Base-by-base conservation (phyloP, 345 rosid genomes). In the Rhodomyrtus tomentosa region DNA sequence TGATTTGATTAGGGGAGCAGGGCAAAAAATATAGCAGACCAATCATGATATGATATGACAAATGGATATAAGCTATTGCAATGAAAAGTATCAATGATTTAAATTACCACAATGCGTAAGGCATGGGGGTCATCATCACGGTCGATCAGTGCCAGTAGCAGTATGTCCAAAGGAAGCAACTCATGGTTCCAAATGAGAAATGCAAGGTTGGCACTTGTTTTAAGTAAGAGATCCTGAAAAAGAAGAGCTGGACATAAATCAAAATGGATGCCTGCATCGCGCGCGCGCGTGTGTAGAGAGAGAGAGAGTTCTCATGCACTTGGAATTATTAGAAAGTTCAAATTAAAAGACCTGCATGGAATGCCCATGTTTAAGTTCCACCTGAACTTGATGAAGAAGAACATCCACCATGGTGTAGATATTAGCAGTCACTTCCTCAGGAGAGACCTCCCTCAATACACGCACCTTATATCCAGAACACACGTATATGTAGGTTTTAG, bases 51-150 rank as follows among this genome's bases (percentile, higher is more conserved):
- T 68, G 45, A 36, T 9, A 54, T 54, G 58, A 55, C 58, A 68
- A 68, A 22, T 49, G 38, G 82, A 80, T 29, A 81, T 50, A 51
- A n/a, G 14, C 24, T 11, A 50, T 3, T 81, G 42, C 24, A 81
- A 50, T 16, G 0, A 24, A 81, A 62, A 82, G 86, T 59, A 62
- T 51, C 81, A 82, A 36, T 40, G 82, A 56, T 68, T 49, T 36
- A 84, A 58, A 91, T 82, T 93, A 97, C 99, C 94, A 96, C 96
- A 87, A 97, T 95, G 59, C 52, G 95, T 87, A 97, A 90, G 53
- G 99, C 99, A 90, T 95, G 96, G 15, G 96, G 96, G 89, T 97
- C 98, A 91, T 97, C 99, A 82, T 97, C 98, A 32, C 99, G 98
- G 86, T 97, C 99, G 50, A 90, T 94, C 81, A 97, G 98, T 6